Evolutionary conservation across 192 early-diverging fungal genomes (phyloP).

Genomic region (Backusella morwellensis): DNA sequence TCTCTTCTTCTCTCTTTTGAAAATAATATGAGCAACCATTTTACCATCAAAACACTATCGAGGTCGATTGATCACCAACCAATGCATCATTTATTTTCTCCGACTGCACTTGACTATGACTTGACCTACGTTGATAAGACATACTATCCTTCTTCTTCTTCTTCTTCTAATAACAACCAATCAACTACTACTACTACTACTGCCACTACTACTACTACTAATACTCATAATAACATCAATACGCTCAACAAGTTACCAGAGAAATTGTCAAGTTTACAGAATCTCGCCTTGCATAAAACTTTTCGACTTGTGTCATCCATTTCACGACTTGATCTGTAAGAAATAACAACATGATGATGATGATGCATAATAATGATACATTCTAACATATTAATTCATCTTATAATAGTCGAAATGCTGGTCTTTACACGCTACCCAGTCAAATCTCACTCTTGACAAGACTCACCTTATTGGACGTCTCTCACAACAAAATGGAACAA

Average conservation of each 20-base stretch:
- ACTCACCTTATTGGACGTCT: conserved; percentile 63
- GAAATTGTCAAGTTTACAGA: conserved; percentile 1
- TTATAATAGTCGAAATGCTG: not conserved
- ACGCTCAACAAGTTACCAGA: not conserved
- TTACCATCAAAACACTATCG: conserved; percentile 2
- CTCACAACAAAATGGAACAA: conserved; percentile 59
- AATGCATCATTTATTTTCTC: conserved; percentile 28
- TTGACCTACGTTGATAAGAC: conserved; percentile 28
- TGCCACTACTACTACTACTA: too few relatives aligned
- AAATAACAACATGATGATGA: not conserved
- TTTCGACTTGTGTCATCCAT: conserved; percentile 15
- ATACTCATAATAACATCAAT: not conserved
- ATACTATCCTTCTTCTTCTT: conserved; percentile 12
- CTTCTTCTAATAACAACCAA: conserved; percentile 2
- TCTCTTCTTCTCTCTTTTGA: not conserved
- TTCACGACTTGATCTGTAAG: conserved; percentile 26
- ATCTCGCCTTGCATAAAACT: not conserved
- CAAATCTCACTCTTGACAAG: conserved; percentile 62
- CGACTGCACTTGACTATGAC: conserved; percentile 22
- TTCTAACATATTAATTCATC: too few relatives aligned
- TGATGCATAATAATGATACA: too few relatives aligned
- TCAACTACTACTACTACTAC: not conserved
- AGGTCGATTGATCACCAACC: conserved; percentile 5
- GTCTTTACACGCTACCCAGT: conserved; percentile 11
- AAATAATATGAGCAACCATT: not conserved